Percentiles rank a stretch among this genome's conserved stretches.
These are phyloP conservation scores for Exophiala aquamarina DNA, from an alignment of 2,329 filamentous ascomycete species.

Conservation along the genomic window DNA sequence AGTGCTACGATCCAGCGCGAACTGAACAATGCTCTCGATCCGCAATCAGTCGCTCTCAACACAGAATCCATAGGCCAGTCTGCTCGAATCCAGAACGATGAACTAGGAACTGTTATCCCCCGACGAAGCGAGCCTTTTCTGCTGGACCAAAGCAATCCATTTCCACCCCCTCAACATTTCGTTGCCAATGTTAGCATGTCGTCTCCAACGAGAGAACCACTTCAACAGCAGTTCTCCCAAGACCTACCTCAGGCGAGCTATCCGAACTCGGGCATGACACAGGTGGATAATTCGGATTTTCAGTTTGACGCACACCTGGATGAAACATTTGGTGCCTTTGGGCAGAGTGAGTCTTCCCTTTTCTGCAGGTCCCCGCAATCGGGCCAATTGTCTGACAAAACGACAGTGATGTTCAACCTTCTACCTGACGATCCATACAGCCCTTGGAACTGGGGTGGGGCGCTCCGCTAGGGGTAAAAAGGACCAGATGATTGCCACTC, in stretches of 20 bases:
- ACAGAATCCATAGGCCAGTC: neutral
- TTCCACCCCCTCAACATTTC: neutral
- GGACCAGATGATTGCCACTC: no score
- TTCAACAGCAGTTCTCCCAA: neutral
- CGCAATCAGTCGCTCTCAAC: neutral
- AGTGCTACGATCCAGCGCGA: conserved; percentile 27
- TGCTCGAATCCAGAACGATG: neutral
- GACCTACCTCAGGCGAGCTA: neutral
- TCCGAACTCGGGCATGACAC: neutral
- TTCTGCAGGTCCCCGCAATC: neutral
- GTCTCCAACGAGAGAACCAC: neutral
- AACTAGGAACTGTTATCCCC: neutral
- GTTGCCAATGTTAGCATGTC: neutral
- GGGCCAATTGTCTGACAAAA: neutral
- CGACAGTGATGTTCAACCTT: conserved; percentile 15
- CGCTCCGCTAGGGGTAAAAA: no score
- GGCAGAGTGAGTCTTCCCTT: conserved; percentile 5
- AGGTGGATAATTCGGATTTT: conserved; percentile 2
- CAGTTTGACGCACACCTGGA: conserved; percentile 12
- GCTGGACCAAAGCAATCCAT: neutral
- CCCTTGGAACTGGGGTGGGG: conserved; percentile 12
- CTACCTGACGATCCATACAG: conserved; percentile 11
- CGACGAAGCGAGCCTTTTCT: neutral
- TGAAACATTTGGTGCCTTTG: conserved; percentile 13
- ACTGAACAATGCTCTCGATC: conserved; percentile 11